Evolutionary conservation across 257 asterid species (phyloP).

Genomic region (Sherardia arvensis): DNA sequence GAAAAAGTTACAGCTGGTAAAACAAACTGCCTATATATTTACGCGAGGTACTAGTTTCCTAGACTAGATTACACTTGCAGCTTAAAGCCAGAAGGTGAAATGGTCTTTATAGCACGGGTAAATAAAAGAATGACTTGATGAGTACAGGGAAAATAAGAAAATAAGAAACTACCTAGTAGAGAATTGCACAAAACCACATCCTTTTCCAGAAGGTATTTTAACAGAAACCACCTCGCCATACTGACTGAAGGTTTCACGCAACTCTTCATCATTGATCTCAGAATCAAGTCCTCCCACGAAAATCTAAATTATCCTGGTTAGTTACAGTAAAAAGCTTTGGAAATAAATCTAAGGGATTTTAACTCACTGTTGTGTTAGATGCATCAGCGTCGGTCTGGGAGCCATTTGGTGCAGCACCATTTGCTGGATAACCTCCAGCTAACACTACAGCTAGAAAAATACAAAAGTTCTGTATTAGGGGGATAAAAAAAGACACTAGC

Average conservation of each 20-base stretch:
- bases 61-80: not conserved
- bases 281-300: conserved; percentile 71
- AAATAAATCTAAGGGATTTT: conserved; percentile 17
- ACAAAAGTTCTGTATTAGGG: conserved; percentile 8
- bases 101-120: not conserved
- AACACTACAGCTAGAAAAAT: conserved; percentile 57
- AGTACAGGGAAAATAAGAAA: not conserved
- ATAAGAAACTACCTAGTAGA: conserved; percentile 42
- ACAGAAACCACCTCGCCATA: conserved; percentile 84
- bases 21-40: not conserved
- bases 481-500: not conserved
- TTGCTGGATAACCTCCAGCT: conserved; percentile 72
- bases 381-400: conserved; percentile 54
- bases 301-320: conserved; percentile 20
- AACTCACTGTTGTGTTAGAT: conserved; percentile 88
- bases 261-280: conserved; percentile 82
- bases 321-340: not conserved
- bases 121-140: not conserved
- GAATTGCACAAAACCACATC: conserved; percentile 95
- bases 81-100: conserved; percentile 2
- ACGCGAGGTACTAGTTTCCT: not conserved
- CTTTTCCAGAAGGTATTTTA: conserved; percentile 90
- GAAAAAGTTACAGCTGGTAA: not conserved
- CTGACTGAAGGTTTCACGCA: conserved; percentile 61
- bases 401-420: conserved; percentile 49